phyloP scores from a whole-genome alignment of 192 early-diverging fungal genomes.

The Gaertneriomyces sp. region DNA sequence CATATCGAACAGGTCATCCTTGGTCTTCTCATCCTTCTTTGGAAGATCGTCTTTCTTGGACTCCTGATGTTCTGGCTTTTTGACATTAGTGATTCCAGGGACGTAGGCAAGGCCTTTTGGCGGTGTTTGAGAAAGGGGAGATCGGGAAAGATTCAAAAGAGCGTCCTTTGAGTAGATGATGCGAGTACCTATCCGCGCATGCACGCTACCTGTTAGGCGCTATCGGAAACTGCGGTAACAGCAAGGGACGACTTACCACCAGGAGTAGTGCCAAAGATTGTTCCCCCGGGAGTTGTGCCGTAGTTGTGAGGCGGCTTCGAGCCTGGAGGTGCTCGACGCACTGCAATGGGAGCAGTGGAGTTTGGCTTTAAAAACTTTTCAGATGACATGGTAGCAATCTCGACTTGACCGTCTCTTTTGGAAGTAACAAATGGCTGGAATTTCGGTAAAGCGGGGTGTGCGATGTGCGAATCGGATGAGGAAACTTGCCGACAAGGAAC shows the following conservation, averaged over 20 bases:
- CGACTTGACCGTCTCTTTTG: no score
- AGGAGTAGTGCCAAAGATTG: slow-evolving; percentile 61
- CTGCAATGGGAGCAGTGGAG: slow-evolving; percentile 39
- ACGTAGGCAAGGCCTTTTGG: slow-evolving; percentile 56
- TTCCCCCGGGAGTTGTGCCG: slow-evolving; percentile 59
- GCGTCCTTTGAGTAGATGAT: slow-evolving; percentile 63
- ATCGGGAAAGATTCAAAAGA: slow-evolving; percentile 58
- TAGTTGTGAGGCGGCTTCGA: slow-evolving; percentile 52
- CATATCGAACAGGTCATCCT: slow-evolving; percentile 40
- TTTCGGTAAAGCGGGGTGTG: no score
- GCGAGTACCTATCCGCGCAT: slow-evolving; percentile 49
- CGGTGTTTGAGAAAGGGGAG: slow-evolving; percentile 56
- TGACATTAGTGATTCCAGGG: slow-evolving; percentile 59
- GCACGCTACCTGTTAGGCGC: not conserved
- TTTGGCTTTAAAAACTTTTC: slow-evolving; percentile 9
- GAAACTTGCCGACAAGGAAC: no score
- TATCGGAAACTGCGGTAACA: not conserved
- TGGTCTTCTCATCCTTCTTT: slow-evolving; percentile 36
- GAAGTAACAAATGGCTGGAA: no score
- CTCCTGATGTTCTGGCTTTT: slow-evolving; percentile 26
- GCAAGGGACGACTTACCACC: slow-evolving; percentile 31
- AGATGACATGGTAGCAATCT: slow-evolving; percentile 8
- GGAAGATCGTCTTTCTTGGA: slow-evolving; percentile 19
- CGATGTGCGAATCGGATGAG: no score
- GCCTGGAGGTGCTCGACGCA: slow-evolving; percentile 49